Conservation (phyloP, 2,329 filamentous ascomycete species). For the Penicillium sp. region DNA sequence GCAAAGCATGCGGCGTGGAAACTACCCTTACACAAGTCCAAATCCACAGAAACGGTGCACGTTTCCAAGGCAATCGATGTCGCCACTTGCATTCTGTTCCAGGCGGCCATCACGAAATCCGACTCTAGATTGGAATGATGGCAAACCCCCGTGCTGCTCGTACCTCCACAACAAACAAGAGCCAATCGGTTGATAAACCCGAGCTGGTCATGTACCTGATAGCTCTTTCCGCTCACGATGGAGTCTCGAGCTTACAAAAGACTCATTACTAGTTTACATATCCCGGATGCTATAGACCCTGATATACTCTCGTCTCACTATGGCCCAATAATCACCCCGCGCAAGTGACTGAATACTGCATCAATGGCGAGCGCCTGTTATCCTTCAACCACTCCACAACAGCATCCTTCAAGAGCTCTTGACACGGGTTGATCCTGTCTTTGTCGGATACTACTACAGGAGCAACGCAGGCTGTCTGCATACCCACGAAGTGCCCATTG, state of each 20-base stretch:
- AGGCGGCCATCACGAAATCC: no score
- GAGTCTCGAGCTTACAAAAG: neutral
- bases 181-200: neutral
- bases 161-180: neutral
- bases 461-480: conserved; percentile 46
- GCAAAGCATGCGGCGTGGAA: no score
- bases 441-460: conserved; percentile 46
- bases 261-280: neutral
- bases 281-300: neutral
- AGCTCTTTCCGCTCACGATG: neutral
- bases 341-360: conserved; percentile 28
- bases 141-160: neutral
- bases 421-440: conserved; percentile 44
- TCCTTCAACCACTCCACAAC: conserved; percentile 44
- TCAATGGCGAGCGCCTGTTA: conserved; percentile 24
- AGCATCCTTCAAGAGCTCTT: conserved; percentile 43
- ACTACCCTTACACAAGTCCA: no score
- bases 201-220: neutral
- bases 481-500: conserved; percentile 47
- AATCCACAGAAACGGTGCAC: no score
- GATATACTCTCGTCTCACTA: neutral
- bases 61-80: no score
- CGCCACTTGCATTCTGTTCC: no score
- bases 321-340: conserved; percentile 11
- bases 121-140: neutral